A percentile compares a stretch with the other conserved stretches of the same genome.
These are phyloP conservation scores for Xylaria sp. DNA, from an alignment of 2,329 filamentous ascomycete species.

Conservation along the genomic window DNA sequence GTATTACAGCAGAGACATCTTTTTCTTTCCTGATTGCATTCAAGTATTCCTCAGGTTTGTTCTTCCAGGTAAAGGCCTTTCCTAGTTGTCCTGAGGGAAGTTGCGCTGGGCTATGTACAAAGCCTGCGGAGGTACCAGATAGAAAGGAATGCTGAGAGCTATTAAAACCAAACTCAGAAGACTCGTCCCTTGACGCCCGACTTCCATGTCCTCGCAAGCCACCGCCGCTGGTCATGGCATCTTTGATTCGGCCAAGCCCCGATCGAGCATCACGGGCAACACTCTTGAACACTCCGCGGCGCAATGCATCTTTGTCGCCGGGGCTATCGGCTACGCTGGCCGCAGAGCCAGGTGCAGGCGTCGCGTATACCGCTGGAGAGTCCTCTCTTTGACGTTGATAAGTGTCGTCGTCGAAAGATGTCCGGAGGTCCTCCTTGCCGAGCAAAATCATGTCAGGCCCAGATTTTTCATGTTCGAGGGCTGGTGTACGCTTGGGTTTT, in stretches of 20 bases:
- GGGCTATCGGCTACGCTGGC: conserved; percentile 59
- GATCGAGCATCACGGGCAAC: conserved; percentile 84
- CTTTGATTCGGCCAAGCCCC: conserved; percentile 85
- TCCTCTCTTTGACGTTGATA: conserved; percentile 60
- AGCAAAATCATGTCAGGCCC: conserved; percentile 61
- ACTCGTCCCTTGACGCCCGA: conserved; percentile 69
- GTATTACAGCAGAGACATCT: conserved; percentile 42
- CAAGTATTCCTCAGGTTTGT: conserved; percentile 69
- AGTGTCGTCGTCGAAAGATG: conserved; percentile 63
- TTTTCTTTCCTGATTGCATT: conserved; percentile 53
- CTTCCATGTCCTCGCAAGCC: conserved; percentile 63
- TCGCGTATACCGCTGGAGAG: conserved; percentile 55
- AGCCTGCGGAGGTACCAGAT: conserved; percentile 51
- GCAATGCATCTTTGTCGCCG: conserved; percentile 66
- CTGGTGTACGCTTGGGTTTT: conserved; percentile 75
- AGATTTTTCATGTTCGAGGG: conserved; percentile 59
- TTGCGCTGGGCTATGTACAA: conserved; percentile 50
- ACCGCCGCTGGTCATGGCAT: conserved; percentile 73
- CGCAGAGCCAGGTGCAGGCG: conserved; percentile 57
- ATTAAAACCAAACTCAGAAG: conserved; percentile 51
- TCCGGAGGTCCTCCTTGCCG: conserved; percentile 65
- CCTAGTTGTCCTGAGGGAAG: conserved; percentile 52
- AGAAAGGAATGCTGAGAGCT: conserved; percentile 52
- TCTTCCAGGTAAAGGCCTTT: conserved; percentile 71
- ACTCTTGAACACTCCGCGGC: conserved; percentile 78